Conservation (phyloP, 2,329 filamentous ascomycete species). For the Chaetomiaceae sp. region DNA sequence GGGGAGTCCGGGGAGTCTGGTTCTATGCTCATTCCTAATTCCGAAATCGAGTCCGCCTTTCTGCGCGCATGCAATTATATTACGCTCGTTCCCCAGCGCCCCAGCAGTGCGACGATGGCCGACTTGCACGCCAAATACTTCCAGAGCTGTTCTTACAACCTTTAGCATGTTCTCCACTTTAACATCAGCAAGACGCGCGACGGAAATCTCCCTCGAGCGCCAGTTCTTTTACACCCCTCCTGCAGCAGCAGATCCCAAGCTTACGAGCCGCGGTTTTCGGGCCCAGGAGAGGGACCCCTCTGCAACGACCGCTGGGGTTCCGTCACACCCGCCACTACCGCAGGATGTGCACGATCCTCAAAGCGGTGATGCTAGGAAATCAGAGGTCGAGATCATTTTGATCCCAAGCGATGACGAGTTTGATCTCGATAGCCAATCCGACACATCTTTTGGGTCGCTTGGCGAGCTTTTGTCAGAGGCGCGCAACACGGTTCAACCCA, state of each 20-base stretch:
- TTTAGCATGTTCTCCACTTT: conserved; percentile 8
- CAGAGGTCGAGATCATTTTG: no score
- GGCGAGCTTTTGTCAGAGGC: no score
- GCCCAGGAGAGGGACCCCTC: conserved; percentile 8
- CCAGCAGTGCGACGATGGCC: conserved; percentile 11
- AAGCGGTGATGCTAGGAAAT: no score
- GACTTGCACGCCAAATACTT: conserved; percentile 16
- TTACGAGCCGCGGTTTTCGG: conserved; percentile 6
- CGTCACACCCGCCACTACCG: conserved; percentile 11
- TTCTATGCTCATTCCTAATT: no score
- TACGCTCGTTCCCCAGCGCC: conserved; percentile 10
- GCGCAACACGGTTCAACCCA: no score
- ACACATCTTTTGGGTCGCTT: no score
- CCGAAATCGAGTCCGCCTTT: no score
- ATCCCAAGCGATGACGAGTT: no score
- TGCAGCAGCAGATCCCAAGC: conserved; percentile 3
- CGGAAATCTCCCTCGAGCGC: conserved; percentile 13
- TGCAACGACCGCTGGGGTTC: conserved; percentile 14
- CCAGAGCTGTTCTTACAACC: conserved; percentile 8
- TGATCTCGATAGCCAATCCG: no score
- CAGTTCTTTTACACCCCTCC: conserved; percentile 14
- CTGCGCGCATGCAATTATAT: no score
- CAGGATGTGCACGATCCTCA: no score
- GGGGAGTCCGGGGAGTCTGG: no score
- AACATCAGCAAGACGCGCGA: conserved; percentile 8